phyloP scores from a whole-genome alignment of 768 basidiomycete species.

The Lepiota venenata region DNA sequence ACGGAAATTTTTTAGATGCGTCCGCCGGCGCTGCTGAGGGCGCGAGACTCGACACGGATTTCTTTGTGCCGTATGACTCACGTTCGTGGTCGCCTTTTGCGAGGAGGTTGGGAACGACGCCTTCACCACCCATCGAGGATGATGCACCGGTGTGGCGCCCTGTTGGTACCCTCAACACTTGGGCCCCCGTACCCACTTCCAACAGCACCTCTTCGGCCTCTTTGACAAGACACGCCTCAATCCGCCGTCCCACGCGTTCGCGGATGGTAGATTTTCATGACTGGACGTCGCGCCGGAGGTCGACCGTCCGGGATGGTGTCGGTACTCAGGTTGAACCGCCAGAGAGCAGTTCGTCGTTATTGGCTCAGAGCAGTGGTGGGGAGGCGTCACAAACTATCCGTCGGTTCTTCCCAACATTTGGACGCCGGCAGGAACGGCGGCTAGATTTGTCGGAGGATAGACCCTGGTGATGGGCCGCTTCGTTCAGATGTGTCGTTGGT shows the following conservation, averaged over 20 bases:
- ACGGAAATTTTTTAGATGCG: constrained; percentile 41
- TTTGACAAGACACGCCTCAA: constrained; percentile 54
- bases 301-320: constrained; percentile 36
- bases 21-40: constrained; percentile 44
- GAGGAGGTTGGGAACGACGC: constrained; percentile 21
- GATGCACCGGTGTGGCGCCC: constrained; percentile 5
- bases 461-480: not conserved
- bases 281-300: constrained; percentile 64
- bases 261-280: constrained; percentile 70
- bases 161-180: constrained; percentile 1
- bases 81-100: constrained; percentile 20
- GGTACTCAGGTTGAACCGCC: constrained; percentile 24
- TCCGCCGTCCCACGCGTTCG: constrained; percentile 54
- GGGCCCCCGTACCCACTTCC: constrained; percentile 18
- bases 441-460: not conserved
- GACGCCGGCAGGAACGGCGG: constrained; percentile 7
- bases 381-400: constrained; percentile 9
- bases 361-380: not conserved
- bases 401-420: constrained; percentile 11
- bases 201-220: constrained; percentile 19
- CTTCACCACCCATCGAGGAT: constrained; percentile 29
- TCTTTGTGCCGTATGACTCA: constrained; percentile 59
- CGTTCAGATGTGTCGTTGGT: not conserved
- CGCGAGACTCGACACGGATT: constrained; percentile 51
- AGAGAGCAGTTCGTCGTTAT: constrained; percentile 15